Conservation (phyloP, 257 asterid genomes). For the Solanum appendiculatum region DNA sequence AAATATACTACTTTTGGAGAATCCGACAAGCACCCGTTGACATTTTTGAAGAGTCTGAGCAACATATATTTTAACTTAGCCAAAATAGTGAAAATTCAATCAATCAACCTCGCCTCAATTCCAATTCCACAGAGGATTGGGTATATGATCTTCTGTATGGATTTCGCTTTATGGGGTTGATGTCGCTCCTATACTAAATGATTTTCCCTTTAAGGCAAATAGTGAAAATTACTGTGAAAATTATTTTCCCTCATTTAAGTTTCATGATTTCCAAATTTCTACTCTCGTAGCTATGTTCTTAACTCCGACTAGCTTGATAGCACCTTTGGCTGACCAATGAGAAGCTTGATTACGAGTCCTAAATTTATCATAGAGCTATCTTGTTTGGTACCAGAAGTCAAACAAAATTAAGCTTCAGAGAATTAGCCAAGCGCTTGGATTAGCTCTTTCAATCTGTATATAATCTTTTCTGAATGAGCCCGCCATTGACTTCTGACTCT, state of each 20-base stretch:
- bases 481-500: background rate
- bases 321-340: background rate
- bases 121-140: background rate
- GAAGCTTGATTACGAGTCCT: background rate
- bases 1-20: background rate
- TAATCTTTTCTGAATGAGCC: background rate
- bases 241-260: background rate
- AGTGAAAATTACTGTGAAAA: background rate
- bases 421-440: background rate
- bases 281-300: background rate
- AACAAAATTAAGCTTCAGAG: background rate
- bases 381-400: background rate
- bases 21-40: background rate
- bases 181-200: background rate
- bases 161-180: background rate
- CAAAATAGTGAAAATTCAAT: background rate
- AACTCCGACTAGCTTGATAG: background rate
- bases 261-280: background rate
- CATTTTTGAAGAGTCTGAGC: background rate
- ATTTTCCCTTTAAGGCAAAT: background rate
- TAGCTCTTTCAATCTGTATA: background rate
- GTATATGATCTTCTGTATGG: background rate
- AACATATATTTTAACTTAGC: background rate
- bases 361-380: background rate
- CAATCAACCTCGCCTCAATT: background rate